Evolutionary conservation across 2,329 filamentous ascomycete genomes (phyloP), one percentile per base, ranked within the genome.

Genomic region (Cercospora zeina): DNA sequence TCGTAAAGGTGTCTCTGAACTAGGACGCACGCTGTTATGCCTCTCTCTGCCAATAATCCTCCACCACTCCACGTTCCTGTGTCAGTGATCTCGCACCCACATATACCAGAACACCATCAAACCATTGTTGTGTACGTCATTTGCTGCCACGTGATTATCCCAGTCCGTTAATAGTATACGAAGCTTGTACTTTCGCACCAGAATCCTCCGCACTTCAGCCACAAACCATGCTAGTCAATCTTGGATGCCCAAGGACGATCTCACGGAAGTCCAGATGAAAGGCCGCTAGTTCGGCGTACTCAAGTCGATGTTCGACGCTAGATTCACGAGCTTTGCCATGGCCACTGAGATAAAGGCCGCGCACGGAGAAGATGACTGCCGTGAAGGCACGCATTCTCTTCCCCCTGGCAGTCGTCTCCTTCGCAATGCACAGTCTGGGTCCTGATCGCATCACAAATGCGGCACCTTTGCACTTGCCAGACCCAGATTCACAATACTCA

Each of bases 401-500:
- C 31, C 11, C 8, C 9, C 31, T 10, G 27, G n/a, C n/a, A 11
- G 49, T 53, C 16, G 4, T 21, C 34, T 21, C 27, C 27, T 31
- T 21, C 24, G 49, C 27, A 11, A 27, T 19, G 31, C 49, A 31
- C n/a, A 33, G 3, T 13, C 30, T 53, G 8, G 7, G 19, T 21
- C 31, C 30, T 53, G 13, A 5, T 19, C 21, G 4, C 4, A 34
- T 68, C 62, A 74, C 36, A 91, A 77, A 81, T 95, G 91, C 55
- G 91, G 89, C 61, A 96, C 89, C 3, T 82, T 78, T 9, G 87
- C 80, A 74, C 89, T 93, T 60, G 96, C 91, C 72, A 99, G 79
- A 8, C 89, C 78, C 59, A 99, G 77, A 73, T 97, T 97, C 27
- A 95, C 83, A 70, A 99, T 96, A 73, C 93, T 97, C 66, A 96